Evolutionary conservation across 2,329 filamentous ascomycete genomes (phyloP), one percentile per base, ranked within the genome.

Genomic region (Cephalotrichum gorgonifer): DNA sequence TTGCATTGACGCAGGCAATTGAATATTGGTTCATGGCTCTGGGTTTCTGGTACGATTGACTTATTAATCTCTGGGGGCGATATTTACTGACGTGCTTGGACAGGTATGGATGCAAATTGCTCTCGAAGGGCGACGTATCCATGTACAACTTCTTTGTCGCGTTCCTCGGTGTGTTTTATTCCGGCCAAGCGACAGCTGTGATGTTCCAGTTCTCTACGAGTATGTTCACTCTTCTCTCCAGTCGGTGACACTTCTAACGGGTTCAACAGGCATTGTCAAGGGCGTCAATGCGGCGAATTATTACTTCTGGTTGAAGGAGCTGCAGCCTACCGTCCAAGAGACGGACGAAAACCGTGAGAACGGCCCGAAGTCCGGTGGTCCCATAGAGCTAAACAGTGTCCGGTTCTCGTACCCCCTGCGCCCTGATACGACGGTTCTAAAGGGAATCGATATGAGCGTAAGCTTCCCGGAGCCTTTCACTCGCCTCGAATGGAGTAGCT

Each of bases 351-450:
- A 50, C 33, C 35, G 3, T 14, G 43, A 20, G 57, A 64, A 51
- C 58, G 63, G 5, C 57, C 63, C n/a, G 57, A 61, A 1, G 55
- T 22, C 35, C 4, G 43, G 43, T 3, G 33, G 28, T n/a, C 43
- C 48, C 9, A 41, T 81, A 1, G 62, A 69, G n/a, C 74, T 81
- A 52, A 63, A 70, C 20, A 61, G 74, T 11, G 67, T 84, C 14
- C 58, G 68, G 11, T 84, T 85, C 59, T 66, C 76, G 1, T 85
- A 85, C 51, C 77, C 79, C 4, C 55, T 63, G 35, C 57, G 67
- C 12, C 61, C 65, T 11, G 54, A 58, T 52, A 44, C 62, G 6
- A 59, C 63, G 49, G 60, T 69, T 50, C 58, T 71, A 14, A 57
- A 66, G 20, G 62, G 66, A 4, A 62, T 75, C 12, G 56, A 65